These are phyloP conservation scores for Dimocarpus longan DNA, from an alignment of 345 rosid species.

Conservation along the genomic window DNA sequence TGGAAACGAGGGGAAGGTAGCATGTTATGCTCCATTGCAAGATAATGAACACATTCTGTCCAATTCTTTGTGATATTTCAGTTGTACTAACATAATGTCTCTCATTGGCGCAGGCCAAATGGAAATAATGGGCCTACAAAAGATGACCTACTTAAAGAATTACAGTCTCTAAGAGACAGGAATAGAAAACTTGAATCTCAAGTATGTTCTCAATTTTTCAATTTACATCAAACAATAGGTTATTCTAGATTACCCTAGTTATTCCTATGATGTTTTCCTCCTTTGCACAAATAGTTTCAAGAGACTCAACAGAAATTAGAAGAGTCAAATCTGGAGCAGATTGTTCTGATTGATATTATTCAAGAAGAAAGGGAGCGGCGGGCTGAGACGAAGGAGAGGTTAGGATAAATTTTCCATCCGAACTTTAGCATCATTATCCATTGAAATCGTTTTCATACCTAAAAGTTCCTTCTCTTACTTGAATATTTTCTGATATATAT, in stretches of 20 bases:
- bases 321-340: constrained; percentile 24
- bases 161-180: constrained; percentile 31
- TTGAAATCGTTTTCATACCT: too few species aligned
- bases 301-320: constrained; percentile 18
- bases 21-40: not conserved
- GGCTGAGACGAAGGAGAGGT: constrained; percentile 44
- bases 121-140: not conserved
- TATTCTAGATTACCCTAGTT: too few species aligned
- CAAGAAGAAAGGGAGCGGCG: constrained; percentile 36
- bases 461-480: too few species aligned
- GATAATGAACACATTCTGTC: not conserved
- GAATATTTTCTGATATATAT: not conserved
- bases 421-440: not conserved
- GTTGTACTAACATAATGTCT: not conserved
- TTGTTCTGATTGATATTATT: constrained; percentile 10
- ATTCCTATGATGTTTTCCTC: not conserved
- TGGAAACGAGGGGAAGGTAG: constrained; percentile 27
- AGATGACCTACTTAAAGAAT: constrained; percentile 1
- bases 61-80: not conserved
- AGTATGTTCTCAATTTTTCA: constrained; percentile 25
- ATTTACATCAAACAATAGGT: not conserved
- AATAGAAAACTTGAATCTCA: constrained; percentile 34
- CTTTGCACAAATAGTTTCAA: constrained; percentile 29
- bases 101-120: constrained; percentile 19
- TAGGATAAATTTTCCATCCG: constrained; percentile 7